Conservation (phyloP, 345 rosid genomes). For the Corchorus capsularis region DNA sequence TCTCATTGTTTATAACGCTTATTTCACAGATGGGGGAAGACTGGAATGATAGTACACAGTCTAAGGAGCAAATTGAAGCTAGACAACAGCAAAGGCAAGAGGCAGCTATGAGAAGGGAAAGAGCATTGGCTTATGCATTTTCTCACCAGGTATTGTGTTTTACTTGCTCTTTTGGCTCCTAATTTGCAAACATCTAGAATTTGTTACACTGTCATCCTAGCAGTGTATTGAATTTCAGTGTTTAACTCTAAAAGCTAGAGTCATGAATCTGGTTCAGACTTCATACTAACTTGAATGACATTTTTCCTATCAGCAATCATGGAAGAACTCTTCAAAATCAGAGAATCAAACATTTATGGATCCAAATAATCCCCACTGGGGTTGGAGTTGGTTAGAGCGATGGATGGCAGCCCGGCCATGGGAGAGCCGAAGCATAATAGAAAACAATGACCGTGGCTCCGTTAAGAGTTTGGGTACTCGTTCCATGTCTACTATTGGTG, state of each 20-base stretch:
- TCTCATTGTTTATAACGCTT: neutral
- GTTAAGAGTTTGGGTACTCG: constrained; percentile 51
- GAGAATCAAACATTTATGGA: constrained; percentile 62
- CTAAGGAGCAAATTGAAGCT: constrained; percentile 74
- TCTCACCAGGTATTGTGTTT: constrained; percentile 72
- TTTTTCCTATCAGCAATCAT: constrained; percentile 46
- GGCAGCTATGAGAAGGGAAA: constrained; percentile 88
- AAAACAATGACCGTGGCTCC: constrained; percentile 59
- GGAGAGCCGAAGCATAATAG: constrained; percentile 50
- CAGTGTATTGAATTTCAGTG: neutral
- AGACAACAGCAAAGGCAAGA: constrained; percentile 58
- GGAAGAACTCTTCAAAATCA: constrained; percentile 57
- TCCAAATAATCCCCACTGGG: constrained; percentile 80
- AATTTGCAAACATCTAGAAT: neutral
- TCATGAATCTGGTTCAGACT: neutral
- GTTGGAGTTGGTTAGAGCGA: constrained; percentile 99
- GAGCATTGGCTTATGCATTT: constrained; percentile 83
- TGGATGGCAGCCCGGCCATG: constrained; percentile 90
- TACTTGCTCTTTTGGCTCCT: neutral
- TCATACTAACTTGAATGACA: constrained; percentile 16
- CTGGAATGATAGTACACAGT: constrained; percentile 69
- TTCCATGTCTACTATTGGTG: constrained; percentile 50
- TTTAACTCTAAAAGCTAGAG: too few relatives aligned
- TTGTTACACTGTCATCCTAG: neutral
- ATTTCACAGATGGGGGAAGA: constrained; percentile 51